Percentiles rank a stretch among this genome's conserved stretches.
Conservation (phyloP, 2,329 filamentous ascomycete genomes). For the Amylocarpus encephaloides region DNA sequence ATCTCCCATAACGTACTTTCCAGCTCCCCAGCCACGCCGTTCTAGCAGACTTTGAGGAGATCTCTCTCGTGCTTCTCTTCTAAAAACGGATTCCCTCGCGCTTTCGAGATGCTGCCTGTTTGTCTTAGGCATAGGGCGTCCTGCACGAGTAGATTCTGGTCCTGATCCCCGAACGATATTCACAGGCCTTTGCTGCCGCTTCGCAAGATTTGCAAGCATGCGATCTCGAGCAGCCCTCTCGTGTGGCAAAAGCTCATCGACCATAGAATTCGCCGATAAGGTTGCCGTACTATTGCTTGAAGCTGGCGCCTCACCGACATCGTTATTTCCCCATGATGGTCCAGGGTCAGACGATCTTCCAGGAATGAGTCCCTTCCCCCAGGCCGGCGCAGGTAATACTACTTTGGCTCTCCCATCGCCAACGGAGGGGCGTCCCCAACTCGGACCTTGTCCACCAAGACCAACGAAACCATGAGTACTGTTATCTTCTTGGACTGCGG, state of each 20-base stretch:
- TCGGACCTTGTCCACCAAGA: not conserved
- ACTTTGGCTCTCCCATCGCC: slow-evolving; percentile 3
- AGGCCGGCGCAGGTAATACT: slow-evolving; percentile 8
- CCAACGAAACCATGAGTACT: not conserved
- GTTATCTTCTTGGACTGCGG: slow-evolving; percentile 11
- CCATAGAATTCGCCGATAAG: not conserved
- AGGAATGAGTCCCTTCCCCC: slow-evolving; percentile 9
- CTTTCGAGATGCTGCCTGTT: slow-evolving; percentile 5
- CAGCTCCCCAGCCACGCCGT: not conserved
- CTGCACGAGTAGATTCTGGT: slow-evolving; percentile 23
- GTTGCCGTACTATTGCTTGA: not conserved
- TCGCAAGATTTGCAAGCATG: slow-evolving; percentile 8
- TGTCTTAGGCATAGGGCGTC: slow-evolving; percentile 12
- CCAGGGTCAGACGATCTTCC: slow-evolving; percentile 7
- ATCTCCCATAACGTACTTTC: slow-evolving; percentile 9
- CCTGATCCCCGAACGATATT: slow-evolving; percentile 20
- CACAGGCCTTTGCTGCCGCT: slow-evolving; percentile 12
- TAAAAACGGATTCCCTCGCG: slow-evolving; percentile 6
- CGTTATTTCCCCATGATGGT: not conserved
- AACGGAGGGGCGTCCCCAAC: slow-evolving; percentile 1
- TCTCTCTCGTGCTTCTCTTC: slow-evolving; percentile 8
- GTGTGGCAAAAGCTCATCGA: slow-evolving; percentile 2
- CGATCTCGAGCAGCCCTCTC: slow-evolving; percentile 18
- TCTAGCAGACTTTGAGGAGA: not conserved
- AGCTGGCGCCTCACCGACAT: not conserved